These are phyloP conservation scores for Tuber borchii DNA, from an alignment of 495 filamentous ascomycete species.

Conservation along the genomic window DNA sequence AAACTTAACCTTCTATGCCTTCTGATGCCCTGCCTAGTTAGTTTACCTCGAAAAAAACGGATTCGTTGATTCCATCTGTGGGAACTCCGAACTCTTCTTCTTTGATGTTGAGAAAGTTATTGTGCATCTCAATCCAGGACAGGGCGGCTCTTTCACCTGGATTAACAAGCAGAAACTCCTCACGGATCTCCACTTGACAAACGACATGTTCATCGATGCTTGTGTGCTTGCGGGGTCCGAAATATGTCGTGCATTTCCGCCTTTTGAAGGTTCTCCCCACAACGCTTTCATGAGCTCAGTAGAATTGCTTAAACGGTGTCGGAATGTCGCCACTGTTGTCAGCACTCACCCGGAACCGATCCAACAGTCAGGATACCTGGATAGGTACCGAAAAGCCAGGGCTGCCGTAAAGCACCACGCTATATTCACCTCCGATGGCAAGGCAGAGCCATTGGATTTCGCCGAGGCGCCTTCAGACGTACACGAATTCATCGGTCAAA, in stretches of 20 bases:
- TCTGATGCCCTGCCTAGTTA: constrained; percentile 51
- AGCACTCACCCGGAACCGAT: constrained; percentile 60
- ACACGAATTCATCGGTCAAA: constrained; percentile 80
- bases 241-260: constrained; percentile 70
- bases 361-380: constrained; percentile 67
- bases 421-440: constrained; percentile 66
- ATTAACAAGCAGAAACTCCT: constrained; percentile 65
- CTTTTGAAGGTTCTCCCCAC: constrained; percentile 51
- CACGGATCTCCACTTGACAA: constrained; percentile 60
- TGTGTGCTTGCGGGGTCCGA: constrained; percentile 76
- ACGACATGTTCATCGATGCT: constrained; percentile 73
- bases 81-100: constrained; percentile 77
- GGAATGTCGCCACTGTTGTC: constrained; percentile 58
- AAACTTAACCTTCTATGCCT: background rate
- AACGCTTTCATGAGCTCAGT: constrained; percentile 34
- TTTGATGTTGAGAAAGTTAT: constrained; percentile 83
- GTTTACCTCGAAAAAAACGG: constrained; percentile 69
- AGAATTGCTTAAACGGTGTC: constrained; percentile 34
- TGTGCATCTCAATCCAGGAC: constrained; percentile 64
- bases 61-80: constrained; percentile 71
- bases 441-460: constrained; percentile 62
- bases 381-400: constrained; percentile 73
- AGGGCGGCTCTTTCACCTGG: constrained; percentile 56
- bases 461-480: constrained; percentile 68
- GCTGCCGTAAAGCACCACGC: constrained; percentile 83